phyloP scores from a whole-genome alignment of 768 basidiomycete genomes.

The Daedalea quercina region DNA sequence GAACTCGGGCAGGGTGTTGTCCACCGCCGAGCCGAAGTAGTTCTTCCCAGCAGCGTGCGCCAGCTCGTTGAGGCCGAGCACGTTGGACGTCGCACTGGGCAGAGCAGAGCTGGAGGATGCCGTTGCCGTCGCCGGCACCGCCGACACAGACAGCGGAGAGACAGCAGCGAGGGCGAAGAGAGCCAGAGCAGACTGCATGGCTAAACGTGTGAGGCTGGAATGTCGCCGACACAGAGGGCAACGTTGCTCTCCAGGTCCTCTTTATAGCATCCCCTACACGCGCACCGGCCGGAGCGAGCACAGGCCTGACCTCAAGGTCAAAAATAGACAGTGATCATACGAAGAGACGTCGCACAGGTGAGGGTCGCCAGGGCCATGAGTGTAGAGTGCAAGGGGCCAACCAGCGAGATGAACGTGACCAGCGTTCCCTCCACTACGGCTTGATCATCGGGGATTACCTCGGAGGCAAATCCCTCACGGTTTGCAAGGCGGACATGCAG shows the following conservation, averaged over 20 bases:
- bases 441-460: not conserved
- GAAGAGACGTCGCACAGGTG: not conserved
- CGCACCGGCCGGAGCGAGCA: not conserved
- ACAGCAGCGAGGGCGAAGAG: not conserved
- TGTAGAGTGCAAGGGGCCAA: not conserved
- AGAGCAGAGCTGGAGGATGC: not conserved
- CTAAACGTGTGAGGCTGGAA: not conserved
- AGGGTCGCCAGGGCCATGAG: not conserved
- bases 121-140: not conserved
- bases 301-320: not conserved
- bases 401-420: not conserved
- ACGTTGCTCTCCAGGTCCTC: not conserved
- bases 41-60: constrained; percentile 39
- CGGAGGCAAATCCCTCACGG: not conserved
- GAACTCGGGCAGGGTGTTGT: constrained; percentile 34
- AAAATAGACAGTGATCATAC: not conserved
- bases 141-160: not conserved
- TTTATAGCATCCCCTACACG: not conserved
- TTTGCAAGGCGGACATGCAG: not conserved
- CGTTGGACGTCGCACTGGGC: constrained; percentile 5
- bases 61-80: constrained; percentile 21
- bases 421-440: not conserved
- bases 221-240: not conserved
- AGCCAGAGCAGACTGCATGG: not conserved
- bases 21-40: constrained; percentile 46